Base-by-base conservation (phyloP, 371 early-diverging fungal species). In the Nematocida parisii region DNA sequence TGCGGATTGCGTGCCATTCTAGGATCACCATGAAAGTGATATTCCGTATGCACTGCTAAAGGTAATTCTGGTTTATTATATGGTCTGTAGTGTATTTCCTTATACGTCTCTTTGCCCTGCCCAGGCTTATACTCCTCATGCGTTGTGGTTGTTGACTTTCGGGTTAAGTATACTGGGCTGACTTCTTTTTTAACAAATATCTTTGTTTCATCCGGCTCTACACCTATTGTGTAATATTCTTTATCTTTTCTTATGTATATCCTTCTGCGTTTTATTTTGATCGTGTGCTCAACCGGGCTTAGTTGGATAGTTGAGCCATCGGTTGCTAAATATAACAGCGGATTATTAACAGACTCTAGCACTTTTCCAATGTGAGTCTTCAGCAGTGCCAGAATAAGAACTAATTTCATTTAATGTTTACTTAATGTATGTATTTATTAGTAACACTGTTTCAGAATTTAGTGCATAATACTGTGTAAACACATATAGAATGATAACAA, bases 191-290 rank as follows among this genome's bases (percentile, higher is more conserved):
- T 42, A 13, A 77, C 80, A 77, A 71, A 33, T 5, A 61, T 44
- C 6, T 40, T 52, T 45, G 11, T 18, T 50, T 56, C 80, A 39
- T 70, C 80, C 18, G 68, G 67, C 20, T 18, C 57, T 20, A 47
- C 71, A n/a, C 80, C 80, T 61, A 77, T 77, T 33, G 68, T 40
- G 57, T 77, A 77, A 45, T 24, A 60, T n/a, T 33, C 47, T 15
- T 39, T 27, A 42, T 70, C 22, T 39, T 15, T 24, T 45, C 61
- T 39, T 15, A 77, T 24, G 20, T 44, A 70, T 9, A 77, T 33
- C 45, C 56, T 77, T 46, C 71, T 27, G 18, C 70, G 18, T 15
- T 60, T 18, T n/a, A 77, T 71, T 40, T 40, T 60, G 4, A 71
- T 44, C 4, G 20, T 27, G 15, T 68, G 61, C 40, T 52, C 68